phyloP scores from a whole-genome alignment of 2,329 filamentous ascomycete species.

The Aureobasidium mangrovei region DNA sequence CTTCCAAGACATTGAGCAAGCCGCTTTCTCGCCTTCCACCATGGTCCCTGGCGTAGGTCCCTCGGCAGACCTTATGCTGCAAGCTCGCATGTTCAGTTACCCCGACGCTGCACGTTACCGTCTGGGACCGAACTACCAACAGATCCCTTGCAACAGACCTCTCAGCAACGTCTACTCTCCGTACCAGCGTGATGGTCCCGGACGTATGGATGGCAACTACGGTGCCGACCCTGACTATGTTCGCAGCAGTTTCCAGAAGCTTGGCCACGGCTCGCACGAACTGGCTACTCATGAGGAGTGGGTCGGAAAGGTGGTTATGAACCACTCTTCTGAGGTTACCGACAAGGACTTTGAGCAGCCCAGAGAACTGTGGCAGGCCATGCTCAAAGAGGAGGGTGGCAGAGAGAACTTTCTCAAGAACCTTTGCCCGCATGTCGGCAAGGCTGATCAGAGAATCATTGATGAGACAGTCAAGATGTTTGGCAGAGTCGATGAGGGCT shows the following conservation, averaged over 20 bases:
- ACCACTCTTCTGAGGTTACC: conserved; percentile 29
- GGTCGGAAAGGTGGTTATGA: conserved; percentile 20
- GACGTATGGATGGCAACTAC: conserved; percentile 35
- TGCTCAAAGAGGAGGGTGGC: conserved; percentile 24
- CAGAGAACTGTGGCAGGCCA: conserved; percentile 37
- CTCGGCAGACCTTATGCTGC: conserved; percentile 54
- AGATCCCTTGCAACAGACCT: conserved; percentile 23
- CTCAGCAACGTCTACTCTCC: conserved; percentile 17
- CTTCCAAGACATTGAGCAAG: conserved; percentile 61
- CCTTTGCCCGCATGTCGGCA: conserved; percentile 15
- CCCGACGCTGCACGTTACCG: conserved; percentile 46
- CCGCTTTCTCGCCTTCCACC: conserved; percentile 56
- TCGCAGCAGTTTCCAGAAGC: conserved; percentile 22
- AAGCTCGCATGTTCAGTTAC: conserved; percentile 55
- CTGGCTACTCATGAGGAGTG: conserved; percentile 18
- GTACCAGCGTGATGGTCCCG: conserved; percentile 34
- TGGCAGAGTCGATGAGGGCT: background rate
- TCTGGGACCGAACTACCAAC: conserved; percentile 42
- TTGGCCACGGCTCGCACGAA: conserved; percentile 15
- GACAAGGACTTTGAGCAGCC: conserved; percentile 46
- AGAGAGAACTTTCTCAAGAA: conserved; percentile 25
- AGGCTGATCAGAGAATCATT: background rate
- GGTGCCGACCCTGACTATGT: conserved; percentile 39
- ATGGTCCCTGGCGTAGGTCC: conserved; percentile 56
- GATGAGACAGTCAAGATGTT: conserved; percentile 6